Base-by-base conservation (phyloP, 257 asterid species). In the Plantago ovata region DNA sequence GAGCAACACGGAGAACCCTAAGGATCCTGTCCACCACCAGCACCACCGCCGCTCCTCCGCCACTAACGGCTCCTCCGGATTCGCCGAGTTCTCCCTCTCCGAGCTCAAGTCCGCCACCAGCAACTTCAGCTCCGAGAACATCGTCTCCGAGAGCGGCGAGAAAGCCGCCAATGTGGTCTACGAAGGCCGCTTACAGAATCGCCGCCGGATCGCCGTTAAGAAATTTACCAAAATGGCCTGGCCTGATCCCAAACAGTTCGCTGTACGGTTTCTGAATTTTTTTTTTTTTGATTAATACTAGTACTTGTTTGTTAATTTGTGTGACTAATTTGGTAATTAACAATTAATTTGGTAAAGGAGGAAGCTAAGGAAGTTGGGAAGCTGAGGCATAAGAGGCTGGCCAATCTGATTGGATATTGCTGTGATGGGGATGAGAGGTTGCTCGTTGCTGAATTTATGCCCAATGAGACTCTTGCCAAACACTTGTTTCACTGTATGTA, bases 381-480 rank as follows among this genome's bases (percentile, higher is more conserved):
- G 81, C 77, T 92, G 77, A 82, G 95, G 84, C 93, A 84, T 56
- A 86, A 92, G 81, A 71, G 95, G 81, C 79, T 88, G 73, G 97
- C 95, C 13, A 92, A 92, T 84, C 75, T 92, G 86, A 84, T 92
- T 13, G 98, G 97, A 36, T 92, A 88, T 66, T 92, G 98, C 54
- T 82, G 95, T 69, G 95, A 92, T 56, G 98, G 96, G 45, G 95
- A 92, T 70, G 98, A 92, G 78, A 84, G 98, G 79, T 67, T 92
- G 68, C 93, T 88, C 38, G 96, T 92, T 14, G 94, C 96, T 47
- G 96, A 92, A 69, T 92, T 78, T 72, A 88, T 92, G 96, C 93
- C 96, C 4, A 92, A 92, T 62, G 95, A 92, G 80, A 87, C 98
- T 16, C 96, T 92, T 21, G 95, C 96, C 15, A 92, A 88, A 74